Evolutionary conservation across 306 rosid genomes (phyloP).

Genomic region (Cicer chorassanicum): DNA sequence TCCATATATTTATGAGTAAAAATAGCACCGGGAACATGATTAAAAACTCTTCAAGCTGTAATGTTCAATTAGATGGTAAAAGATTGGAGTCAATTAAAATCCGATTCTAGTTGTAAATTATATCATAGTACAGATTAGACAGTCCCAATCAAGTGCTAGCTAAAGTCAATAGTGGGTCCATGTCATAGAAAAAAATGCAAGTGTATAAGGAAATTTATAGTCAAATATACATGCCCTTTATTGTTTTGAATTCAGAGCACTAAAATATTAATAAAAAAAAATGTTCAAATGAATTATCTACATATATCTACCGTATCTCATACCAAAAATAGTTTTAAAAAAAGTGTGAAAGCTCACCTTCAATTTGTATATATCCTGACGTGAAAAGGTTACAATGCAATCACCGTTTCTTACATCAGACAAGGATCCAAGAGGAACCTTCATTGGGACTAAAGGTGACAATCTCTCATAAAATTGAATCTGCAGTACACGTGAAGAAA

Average conservation of each 20-base stretch:
- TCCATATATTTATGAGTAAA: constrained; percentile 10
- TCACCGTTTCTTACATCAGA: constrained; percentile 78
- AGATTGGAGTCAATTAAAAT: constrained; percentile 13
- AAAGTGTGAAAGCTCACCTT: constrained; percentile 60
- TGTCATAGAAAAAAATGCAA: not conserved
- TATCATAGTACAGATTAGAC: constrained; percentile 4
- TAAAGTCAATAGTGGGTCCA: constrained; percentile 6
- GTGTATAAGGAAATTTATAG: constrained; percentile 2
- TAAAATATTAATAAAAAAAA: not conserved
- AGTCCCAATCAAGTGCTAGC: not conserved
- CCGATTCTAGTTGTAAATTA: constrained; percentile 13
- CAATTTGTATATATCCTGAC: constrained; percentile 61
- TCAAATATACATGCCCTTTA: not conserved
- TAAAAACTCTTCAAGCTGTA: constrained; percentile 8
- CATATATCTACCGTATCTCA: constrained; percentile 1
- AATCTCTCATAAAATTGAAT: constrained; percentile 78
- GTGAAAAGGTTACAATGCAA: constrained; percentile 90
- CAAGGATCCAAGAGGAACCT: constrained; percentile 78
- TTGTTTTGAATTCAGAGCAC: constrained; percentile 24
- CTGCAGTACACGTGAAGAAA: constrained; percentile 51
- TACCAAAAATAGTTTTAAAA: not conserved
- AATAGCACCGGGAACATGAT: constrained; percentile 19
- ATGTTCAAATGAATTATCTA: not conserved
- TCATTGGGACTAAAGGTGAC: constrained; percentile 80
- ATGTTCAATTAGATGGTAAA: constrained; percentile 20